Percentiles rank a stretch among this genome's conserved stretches.
These are phyloP conservation scores for Bacidia gigantensis DNA, from an alignment of 495 filamentous ascomycete genomes.

Conservation along the genomic window DNA sequence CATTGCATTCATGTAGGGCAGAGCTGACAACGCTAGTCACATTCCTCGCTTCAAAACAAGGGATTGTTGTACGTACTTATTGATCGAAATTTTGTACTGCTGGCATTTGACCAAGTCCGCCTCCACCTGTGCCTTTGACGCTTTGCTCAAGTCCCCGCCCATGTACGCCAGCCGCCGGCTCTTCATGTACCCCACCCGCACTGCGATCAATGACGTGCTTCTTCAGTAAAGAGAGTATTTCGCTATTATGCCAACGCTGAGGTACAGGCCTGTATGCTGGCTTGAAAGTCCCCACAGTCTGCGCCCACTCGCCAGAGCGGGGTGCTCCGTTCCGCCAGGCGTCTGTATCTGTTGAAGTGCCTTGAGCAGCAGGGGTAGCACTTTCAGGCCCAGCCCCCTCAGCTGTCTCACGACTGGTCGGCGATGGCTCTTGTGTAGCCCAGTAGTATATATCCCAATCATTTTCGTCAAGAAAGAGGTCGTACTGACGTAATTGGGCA, in stretches of 20 bases:
- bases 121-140: constrained; percentile 23
- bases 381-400: constrained; percentile 18
- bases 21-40: neutral
- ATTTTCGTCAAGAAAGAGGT: constrained; percentile 93
- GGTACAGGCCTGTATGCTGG: constrained; percentile 89
- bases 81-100: constrained; percentile 37
- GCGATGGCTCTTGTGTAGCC: constrained; percentile 77
- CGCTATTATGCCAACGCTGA: constrained; percentile 63
- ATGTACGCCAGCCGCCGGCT: constrained; percentile 23
- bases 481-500: constrained; percentile 68
- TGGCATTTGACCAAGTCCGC: constrained; percentile 37
- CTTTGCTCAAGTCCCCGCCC: constrained; percentile 18
- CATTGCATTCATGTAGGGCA: too few species aligned
- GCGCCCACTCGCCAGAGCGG: constrained; percentile 78
- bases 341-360: constrained; percentile 33
- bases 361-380: constrained; percentile 21
- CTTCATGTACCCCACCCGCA: constrained; percentile 37
- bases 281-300: constrained; percentile 88
- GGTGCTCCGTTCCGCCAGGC: constrained; percentile 39
- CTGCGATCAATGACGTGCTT: constrained; percentile 59
- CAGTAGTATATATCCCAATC: constrained; percentile 99
- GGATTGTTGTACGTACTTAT: too few species aligned
- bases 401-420: constrained; percentile 27
- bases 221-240: constrained; percentile 62
- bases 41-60: neutral